Base-by-base conservation (phyloP, 2,329 filamentous ascomycete genomes). In the Arthrinium phaeospermum region DNA sequence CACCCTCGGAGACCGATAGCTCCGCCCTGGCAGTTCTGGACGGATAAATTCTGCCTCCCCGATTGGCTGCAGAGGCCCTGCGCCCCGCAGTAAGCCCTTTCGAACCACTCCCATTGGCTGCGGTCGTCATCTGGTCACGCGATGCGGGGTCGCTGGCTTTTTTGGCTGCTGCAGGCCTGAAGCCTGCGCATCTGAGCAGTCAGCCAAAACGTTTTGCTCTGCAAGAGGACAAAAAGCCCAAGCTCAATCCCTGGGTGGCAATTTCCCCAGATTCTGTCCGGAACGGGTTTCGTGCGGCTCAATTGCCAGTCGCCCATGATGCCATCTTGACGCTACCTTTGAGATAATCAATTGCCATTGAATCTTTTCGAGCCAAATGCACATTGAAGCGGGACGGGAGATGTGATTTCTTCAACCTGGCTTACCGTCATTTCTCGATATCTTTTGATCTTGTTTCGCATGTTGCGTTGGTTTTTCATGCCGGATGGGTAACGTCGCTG, bases 101-200 rank as follows among this genome's bases (percentile, higher is more conserved):
- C 34, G 14, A 34, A 64, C 22, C 30, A 12, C 4, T 41, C 19
- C 57, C n/a, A 64, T 64, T 64, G 57, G 57, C 8, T 22, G 3
- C 2, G 3, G 34, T 3, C 34, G 30, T 41, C 19, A n/a, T 64
- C 19, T 41, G 34, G 57, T 70, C 68, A 70, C 68, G 68, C 68
- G 68, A 70, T 70, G 68, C 68, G 68, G 68, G 68, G 68, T n/a
- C n/a, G 7, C 7, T 22, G 19, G 46, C 46, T 22, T 49, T 49
- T n/a, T n/a, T 47, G 46, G 46, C 46, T n/a, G 46, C 46, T n/a
- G 46, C 22, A 49, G 7, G 46, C 22, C 46, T n/a, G 30, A 61
- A 37, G 27, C 14, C 24, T 57, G 24, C 16, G 51, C 51, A 57
- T 30, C 14, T 27, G 16, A 7, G 30, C 51, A 57, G 51, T 34